Evolutionary conservation across 371 early-diverging fungal genomes (phyloP), one percentile per base, ranked within the genome.

Genomic region (Mucor piriformis): DNA sequence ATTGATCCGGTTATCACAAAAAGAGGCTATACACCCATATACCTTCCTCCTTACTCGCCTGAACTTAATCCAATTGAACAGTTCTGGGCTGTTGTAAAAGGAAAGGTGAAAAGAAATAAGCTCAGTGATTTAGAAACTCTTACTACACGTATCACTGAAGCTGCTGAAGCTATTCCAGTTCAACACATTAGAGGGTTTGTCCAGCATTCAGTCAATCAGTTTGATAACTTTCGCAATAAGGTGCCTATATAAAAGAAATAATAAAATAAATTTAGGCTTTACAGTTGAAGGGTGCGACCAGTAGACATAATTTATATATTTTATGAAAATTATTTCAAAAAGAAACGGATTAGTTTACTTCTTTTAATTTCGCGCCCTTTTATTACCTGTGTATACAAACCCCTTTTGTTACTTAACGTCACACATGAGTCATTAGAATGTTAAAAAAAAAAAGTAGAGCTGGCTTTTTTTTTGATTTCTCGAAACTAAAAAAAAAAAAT

Each of bases 181-280:
- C 35, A 60, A 23, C 60, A 60, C 47, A 46, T 57, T 2, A 24
- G 40, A 42, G 50, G 40, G 34, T 54, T 61, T 55, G 54, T 35
- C 43, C 55, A 61, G 42, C 55, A 54, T 44, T 61, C 61, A 42
- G 33, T 52, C 16, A 38, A 60, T 38, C 25, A 18, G 13, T 61
- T 54, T 54, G 49, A 48, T 8, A 61, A 50, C 33, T 61, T 61
- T 32, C 50, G 48, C n/a, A 29, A 29, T n/a, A 29, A n/a, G n/a
- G n/a, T n/a, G n/a, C n/a, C n/a, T n/a, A n/a, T n/a, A n/a, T n/a
- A n/a, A n/a, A n/a, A n/a, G n/a, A n/a, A n/a, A n/a, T n/a, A n/a
- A n/a, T n/a, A n/a, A n/a, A n/a, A n/a, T n/a, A n/a, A n/a, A n/a
- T n/a, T n/a, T n/a, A n/a, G n/a, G n/a, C n/a, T n/a, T n/a, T n/a